phyloP scores from a whole-genome alignment of 2,329 filamentous ascomycete species.

The Fonsecaea nubica region DNA sequence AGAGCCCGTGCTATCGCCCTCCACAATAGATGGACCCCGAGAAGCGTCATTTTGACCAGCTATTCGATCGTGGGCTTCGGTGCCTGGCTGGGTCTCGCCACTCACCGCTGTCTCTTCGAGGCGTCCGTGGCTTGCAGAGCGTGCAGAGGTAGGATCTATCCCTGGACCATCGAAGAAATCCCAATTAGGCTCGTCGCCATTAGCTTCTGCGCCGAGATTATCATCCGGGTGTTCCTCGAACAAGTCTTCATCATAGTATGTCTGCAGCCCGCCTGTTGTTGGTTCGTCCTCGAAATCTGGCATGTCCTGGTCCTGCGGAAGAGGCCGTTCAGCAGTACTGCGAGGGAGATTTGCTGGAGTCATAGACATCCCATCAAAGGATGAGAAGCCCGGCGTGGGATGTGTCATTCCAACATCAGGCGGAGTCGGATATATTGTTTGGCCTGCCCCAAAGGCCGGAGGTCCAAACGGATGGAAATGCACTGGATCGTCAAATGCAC shows the following conservation, averaged over 20 bases:
- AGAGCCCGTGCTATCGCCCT: neutral
- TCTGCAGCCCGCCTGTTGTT: constrained; percentile 42
- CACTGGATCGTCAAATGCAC: constrained; percentile 37
- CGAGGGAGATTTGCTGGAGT: constrained; percentile 42
- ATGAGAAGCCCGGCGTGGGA: constrained; percentile 41
- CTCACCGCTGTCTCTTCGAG: constrained; percentile 4
- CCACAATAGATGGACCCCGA: neutral
- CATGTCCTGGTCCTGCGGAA: constrained; percentile 31
- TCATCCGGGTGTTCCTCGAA: constrained; percentile 64
- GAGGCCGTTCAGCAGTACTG: constrained; percentile 9
- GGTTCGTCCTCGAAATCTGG: constrained; percentile 28
- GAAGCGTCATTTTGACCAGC: neutral
- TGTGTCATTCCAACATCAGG: constrained; percentile 55
- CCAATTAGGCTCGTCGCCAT: constrained; percentile 66
- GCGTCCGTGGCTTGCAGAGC: constrained; percentile 10
- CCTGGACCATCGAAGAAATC: constrained; percentile 67
- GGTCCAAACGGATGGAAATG: constrained; percentile 37
- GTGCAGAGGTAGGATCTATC: constrained; percentile 18
- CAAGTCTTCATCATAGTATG: constrained; percentile 61
- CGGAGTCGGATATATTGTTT: constrained; percentile 60
- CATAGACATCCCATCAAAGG: constrained; percentile 43
- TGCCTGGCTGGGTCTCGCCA: neutral
- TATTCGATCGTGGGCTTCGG: neutral
- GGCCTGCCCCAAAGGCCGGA: constrained; percentile 35
- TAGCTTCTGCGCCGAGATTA: constrained; percentile 60